A percentile compares a stretch with the other conserved stretches of the same genome.
These are phyloP conservation scores for Yamadazyma pseudoaaseri DNA, from an alignment of 1,139 yeast species.

Conservation along the genomic window DNA sequence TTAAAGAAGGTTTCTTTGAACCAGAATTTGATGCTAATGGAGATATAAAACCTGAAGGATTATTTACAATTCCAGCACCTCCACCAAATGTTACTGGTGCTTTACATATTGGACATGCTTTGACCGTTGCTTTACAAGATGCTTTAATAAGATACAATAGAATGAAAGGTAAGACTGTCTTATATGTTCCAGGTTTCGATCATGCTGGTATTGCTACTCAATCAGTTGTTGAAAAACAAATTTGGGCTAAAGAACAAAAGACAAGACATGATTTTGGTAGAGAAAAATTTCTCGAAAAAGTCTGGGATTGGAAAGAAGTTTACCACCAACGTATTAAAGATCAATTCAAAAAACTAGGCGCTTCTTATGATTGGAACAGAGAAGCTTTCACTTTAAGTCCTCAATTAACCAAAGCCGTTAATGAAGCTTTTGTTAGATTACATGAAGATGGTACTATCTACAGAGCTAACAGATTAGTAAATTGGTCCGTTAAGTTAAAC, in stretches of 20 bases:
- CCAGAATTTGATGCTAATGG: slow-evolving; percentile 84
- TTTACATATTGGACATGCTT: slow-evolving; percentile 96
- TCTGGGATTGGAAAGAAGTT: slow-evolving; percentile 98
- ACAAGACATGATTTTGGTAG: slow-evolving; percentile 96
- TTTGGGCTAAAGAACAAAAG: slow-evolving; percentile 84
- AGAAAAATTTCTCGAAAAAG: slow-evolving; percentile 81
- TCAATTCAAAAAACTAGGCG: slow-evolving; percentile 87
- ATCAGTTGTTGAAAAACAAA: slow-evolving; percentile 94
- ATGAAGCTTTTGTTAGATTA: slow-evolving; percentile 85
- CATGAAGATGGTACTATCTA: slow-evolving; percentile 96
- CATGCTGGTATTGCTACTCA: slow-evolving; percentile 99
- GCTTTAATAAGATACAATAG: slow-evolving; percentile 89
- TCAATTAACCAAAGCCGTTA: slow-evolving; percentile 73
- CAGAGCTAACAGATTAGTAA: slow-evolving; percentile 89
- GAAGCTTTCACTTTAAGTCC: slow-evolving; percentile 94
- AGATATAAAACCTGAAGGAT: slow-evolving; percentile 74
- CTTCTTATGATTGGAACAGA: slow-evolving; percentile 93
- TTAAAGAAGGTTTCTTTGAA: slow-evolving; percentile 77
- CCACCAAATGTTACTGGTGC: slow-evolving; percentile 99
- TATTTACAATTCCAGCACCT: slow-evolving; percentile 91
- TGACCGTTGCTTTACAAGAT: slow-evolving; percentile 94
- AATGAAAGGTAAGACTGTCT: slow-evolving; percentile 94
- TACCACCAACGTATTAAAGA: slow-evolving; percentile 82
- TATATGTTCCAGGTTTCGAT: slow-evolving; percentile 95
- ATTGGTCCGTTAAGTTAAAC: slow-evolving; percentile 94